phyloP scores from a whole-genome alignment of 2,329 filamentous ascomycete species.

The Teratosphaeria viscida region DNA sequence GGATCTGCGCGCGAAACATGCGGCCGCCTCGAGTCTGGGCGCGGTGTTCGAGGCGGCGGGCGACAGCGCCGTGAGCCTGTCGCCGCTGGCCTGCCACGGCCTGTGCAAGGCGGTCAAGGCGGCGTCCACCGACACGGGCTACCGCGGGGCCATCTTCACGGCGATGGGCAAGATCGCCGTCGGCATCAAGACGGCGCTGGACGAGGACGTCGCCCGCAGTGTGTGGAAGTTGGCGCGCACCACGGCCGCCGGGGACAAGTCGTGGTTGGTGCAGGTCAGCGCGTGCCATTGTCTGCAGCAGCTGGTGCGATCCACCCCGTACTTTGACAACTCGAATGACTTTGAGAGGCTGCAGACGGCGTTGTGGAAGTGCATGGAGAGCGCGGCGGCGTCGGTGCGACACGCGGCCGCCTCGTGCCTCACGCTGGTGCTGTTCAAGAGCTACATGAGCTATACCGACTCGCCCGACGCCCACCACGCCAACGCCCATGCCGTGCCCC shows the following conservation, averaged over 20 bases:
- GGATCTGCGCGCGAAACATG: conserved; percentile 72
- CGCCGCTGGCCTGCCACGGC: conserved; percentile 60
- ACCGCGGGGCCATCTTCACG: conserved; percentile 67
- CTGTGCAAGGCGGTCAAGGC: conserved; percentile 72
- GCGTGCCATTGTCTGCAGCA: conserved; percentile 71
- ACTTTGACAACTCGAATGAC: conserved; percentile 80
- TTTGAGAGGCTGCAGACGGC: conserved; percentile 79
- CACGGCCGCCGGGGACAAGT: conserved; percentile 69
- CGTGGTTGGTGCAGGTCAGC: conserved; percentile 64
- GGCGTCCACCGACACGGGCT: conserved; percentile 67
- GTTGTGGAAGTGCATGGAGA: conserved; percentile 81
- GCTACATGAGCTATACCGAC: conserved; percentile 49
- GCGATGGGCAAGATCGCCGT: conserved; percentile 65
- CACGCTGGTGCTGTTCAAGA: conserved; percentile 71
- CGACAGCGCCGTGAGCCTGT: conserved; percentile 80
- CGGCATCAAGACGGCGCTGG: conserved; percentile 66
- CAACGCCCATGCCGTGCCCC: conserved; percentile 40
- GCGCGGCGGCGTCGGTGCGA: conserved; percentile 60
- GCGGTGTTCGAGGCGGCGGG: conserved; percentile 86
- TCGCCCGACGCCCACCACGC: conserved; percentile 34
- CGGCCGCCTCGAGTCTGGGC: conserved; percentile 75
- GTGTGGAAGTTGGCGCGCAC: conserved; percentile 85
- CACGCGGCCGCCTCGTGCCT: conserved; percentile 81
- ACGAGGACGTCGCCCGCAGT: conserved; percentile 77
- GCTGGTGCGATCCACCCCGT: conserved; percentile 60